Percentiles rank a stretch among this genome's conserved stretches.
phyloP scores from a whole-genome alignment of 352 stramenopile genomes.

The Phytophthora pisi region DNA sequence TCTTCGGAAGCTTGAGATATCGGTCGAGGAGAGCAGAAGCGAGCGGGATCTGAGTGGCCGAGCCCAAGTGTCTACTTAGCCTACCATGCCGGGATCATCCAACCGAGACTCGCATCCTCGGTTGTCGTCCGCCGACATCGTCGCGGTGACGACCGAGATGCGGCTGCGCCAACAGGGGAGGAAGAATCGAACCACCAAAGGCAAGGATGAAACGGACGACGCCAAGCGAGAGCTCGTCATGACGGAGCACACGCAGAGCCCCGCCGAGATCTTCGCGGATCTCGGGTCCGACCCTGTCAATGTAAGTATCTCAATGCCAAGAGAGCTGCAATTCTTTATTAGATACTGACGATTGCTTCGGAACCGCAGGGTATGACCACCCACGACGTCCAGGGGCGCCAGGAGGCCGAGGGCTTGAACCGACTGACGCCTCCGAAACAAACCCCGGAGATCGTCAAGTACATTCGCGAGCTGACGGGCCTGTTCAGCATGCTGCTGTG shows the following conservation, averaged over 20 bases:
- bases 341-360: background rate
- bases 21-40: conserved; percentile 8
- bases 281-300: conserved; percentile 57
- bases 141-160: conserved; percentile 82
- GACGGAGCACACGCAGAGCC: conserved; percentile 79
- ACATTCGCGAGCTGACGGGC: conserved; percentile 71
- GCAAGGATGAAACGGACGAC: conserved; percentile 60
- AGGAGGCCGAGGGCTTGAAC: conserved; percentile 69
- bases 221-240: conserved; percentile 84
- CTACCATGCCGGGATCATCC: conserved; percentile 32
- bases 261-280: conserved; percentile 69
- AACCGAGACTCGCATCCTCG: conserved; percentile 46
- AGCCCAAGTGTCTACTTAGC: conserved; percentile 1
- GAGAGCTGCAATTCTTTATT: background rate
- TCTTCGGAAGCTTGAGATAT: conserved; percentile 24
- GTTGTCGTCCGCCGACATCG: conserved; percentile 84
- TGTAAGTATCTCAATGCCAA: conserved; percentile 30
- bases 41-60: conserved; percentile 5
- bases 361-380: conserved; percentile 60
- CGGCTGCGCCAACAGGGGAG: conserved; percentile 63
- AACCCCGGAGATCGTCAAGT: conserved; percentile 77
- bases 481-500: conserved; percentile 79
- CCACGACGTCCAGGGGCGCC: conserved; percentile 58
- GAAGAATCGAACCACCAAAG: conserved; percentile 31
- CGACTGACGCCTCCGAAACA: conserved; percentile 72